Evolutionary conservation across 768 basidiomycete species (phyloP), one percentile per base, ranked within the genome.

Genomic region (Collybia nuda): DNA sequence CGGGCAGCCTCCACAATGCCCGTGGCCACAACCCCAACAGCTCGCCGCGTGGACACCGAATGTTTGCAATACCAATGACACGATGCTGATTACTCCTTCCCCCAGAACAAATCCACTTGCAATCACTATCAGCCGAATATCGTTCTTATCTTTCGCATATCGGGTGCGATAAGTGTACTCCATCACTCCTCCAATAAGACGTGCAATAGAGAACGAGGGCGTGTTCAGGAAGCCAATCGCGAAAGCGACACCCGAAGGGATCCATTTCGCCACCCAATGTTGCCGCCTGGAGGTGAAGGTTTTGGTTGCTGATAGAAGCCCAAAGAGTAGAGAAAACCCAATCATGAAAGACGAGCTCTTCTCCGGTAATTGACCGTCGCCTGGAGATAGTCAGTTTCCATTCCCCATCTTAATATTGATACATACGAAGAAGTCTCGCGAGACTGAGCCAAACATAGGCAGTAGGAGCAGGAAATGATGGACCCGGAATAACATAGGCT

Each of bases 101-200:
- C 96, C 96, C 15, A 98, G 74, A 21, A 98, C 95, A 65, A 98
- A 97, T 2, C 96, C 96, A 65, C 90, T 93, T 6, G 95, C 96
- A 36, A 96, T 75, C 21, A 98, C 82, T 59, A 98, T 87, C 29
- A 95, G 70, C 26, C 80, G 73, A 51, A 93, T 90, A 52, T 87
- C 86, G 49, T 74, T 73, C 22, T 70, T 69, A 52, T 80, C 77
- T 53, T 75, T 80, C 21, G 76, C 73, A 59, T 73, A 69, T 32
- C 74, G 70, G 21, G 70, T 78, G 53, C 82, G 78, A 60, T 86
- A 92, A 22, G 81, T 62, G 58, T 86, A 82, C 59, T 96, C 93
- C 56, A 90, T 67, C 54, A 90, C 64, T 2, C 96, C 96, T 32
- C 96, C 96, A 48, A 96, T 76, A 24, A 98, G 74, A 45, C 96